Evolutionary conservation across 768 basidiomycete species (phyloP).

Genomic region (Collybiopsis luxurians): DNA sequence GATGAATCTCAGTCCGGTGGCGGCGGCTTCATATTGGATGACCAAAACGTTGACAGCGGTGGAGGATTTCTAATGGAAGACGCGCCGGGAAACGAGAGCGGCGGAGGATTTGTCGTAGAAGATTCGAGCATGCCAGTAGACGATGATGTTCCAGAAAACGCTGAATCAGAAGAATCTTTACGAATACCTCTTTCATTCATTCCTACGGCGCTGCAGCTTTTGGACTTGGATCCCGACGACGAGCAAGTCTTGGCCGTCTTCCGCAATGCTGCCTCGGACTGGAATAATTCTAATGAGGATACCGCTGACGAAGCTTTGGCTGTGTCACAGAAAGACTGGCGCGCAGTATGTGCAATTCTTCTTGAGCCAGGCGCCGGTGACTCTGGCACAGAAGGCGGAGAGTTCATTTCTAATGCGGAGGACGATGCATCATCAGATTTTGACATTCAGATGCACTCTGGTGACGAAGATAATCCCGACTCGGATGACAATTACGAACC

Average conservation of each 20-base stretch:
- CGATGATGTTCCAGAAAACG: constrained; percentile 13
- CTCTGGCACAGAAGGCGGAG: neutral
- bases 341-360: constrained; percentile 75
- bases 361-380: constrained; percentile 42
- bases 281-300: constrained; percentile 32
- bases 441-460: neutral
- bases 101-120: constrained; percentile 29
- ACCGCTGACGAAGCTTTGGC: constrained; percentile 26
- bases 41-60: neutral
- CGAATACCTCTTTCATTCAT: constrained; percentile 56
- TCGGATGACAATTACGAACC: constrained; percentile 26
- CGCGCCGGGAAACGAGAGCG: neutral
- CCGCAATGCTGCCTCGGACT: constrained; percentile 72
- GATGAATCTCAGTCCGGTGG: constrained; percentile 3
- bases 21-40: constrained; percentile 34
- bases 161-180: constrained; percentile 8
- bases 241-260: constrained; percentile 71
- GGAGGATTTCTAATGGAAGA: neutral
- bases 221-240: constrained; percentile 72
- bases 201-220: constrained; percentile 56
- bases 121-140: constrained; percentile 6
- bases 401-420: neutral
- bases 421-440: neutral
- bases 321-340: constrained; percentile 70
- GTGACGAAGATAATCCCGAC: constrained; percentile 14